Conservation (phyloP, 352 stramenopile genomes). For the Phytophthora citrophthora region DNA sequence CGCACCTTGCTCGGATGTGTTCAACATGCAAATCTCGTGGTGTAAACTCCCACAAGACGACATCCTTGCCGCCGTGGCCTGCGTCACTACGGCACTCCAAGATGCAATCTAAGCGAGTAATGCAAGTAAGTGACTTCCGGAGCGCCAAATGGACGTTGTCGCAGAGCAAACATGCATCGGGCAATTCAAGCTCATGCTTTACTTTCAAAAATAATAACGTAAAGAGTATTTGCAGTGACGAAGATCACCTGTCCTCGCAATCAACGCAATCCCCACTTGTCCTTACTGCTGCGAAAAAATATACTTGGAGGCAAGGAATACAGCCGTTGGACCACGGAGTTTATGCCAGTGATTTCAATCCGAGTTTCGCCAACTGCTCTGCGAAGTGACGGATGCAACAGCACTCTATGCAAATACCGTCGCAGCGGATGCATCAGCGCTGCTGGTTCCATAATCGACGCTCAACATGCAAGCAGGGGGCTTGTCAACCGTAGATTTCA, state of each 20-base stretch:
- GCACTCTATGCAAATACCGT: conserved; percentile 9
- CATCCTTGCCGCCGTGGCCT: neutral
- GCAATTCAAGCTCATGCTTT: neutral
- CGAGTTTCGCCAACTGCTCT: neutral
- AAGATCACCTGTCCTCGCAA: no score
- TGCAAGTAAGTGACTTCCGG: neutral
- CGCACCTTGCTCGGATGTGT: conserved; percentile 18
- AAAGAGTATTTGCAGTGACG: no score
- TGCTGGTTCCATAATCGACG: conserved; percentile 3
- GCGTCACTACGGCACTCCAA: conserved; percentile 2
- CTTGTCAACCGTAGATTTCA: neutral
- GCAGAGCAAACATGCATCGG: neutral
- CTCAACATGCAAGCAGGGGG: neutral
- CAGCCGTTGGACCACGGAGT: neutral
- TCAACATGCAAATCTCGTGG: conserved; percentile 14
- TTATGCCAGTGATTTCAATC: neutral
- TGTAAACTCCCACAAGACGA: neutral
- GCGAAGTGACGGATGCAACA: conserved; percentile 10
- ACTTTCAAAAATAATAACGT: no score
- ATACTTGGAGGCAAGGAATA: neutral
- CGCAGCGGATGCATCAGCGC: conserved; percentile 2
- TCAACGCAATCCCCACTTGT: no score
- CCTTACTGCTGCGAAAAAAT: neutral
- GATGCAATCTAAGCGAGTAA: conserved; percentile 1
- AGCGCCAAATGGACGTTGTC: conserved; percentile 4